A percentile compares a stretch with the other conserved stretches of the same genome.
Evolutionary conservation across 305 asterid species (phyloP).

Genomic region (Solanum hybrid): DNA sequence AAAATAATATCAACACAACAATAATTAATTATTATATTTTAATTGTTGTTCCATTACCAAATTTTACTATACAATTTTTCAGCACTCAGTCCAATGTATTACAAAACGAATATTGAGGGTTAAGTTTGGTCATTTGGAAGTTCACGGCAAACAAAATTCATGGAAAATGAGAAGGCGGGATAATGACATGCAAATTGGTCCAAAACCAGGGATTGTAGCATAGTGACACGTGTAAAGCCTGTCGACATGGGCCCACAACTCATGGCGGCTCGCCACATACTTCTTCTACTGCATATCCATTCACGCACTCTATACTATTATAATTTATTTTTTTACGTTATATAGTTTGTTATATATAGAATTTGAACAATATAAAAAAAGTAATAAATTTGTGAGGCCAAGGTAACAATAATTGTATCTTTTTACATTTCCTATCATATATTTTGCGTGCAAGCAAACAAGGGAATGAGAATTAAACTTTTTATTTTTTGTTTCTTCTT

Average conservation of each 20-base stretch:
- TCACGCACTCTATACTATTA: background rate
- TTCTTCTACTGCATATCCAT: background rate
- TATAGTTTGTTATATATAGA: background rate
- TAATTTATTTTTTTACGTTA: no score
- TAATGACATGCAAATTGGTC: slow-evolving; percentile 21
- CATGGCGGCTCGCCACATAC: slow-evolving; percentile 31
- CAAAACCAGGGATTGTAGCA: slow-evolving; percentile 9
- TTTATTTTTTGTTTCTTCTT: background rate
- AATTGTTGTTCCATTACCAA: background rate
- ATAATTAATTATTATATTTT: background rate
- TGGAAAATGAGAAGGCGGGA: background rate
- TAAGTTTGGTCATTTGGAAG: background rate
- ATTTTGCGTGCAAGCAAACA: background rate
- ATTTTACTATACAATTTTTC: background rate
- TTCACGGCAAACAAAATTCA: background rate
- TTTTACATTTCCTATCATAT: background rate
- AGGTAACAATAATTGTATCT: background rate
- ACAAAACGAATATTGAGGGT: background rate
- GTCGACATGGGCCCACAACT: background rate
- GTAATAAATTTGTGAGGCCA: background rate
- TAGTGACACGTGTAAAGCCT: slow-evolving; percentile 9
- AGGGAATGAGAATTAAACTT: background rate
- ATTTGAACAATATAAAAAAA: background rate
- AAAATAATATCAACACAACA: background rate
- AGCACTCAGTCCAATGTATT: background rate